Evolutionary conservation across 2,329 filamentous ascomycete genomes (phyloP).

Genomic region (Colletotrichum tropicale): DNA sequence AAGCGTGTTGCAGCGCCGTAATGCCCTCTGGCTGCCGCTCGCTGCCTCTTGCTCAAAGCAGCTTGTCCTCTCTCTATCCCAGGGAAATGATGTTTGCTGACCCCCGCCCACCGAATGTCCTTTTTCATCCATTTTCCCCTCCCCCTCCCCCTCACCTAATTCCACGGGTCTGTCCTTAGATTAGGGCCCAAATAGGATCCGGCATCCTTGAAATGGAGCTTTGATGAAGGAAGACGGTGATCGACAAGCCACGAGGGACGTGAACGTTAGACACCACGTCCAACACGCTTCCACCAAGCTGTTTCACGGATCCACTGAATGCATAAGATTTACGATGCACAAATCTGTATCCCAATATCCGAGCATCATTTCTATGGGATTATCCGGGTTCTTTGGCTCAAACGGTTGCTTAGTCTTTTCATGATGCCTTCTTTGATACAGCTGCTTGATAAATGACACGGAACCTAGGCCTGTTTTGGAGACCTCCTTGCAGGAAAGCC

Average conservation of each 20-base stretch:
- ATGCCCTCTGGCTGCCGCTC: not conserved
- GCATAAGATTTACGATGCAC: not conserved
- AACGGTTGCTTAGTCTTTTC: not conserved
- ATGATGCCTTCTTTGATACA: not conserved
- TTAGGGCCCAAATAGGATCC: not conserved
- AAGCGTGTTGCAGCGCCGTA: not conserved
- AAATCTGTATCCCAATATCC: not conserved
- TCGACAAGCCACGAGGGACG: conserved; percentile 9
- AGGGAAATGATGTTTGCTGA: conserved; percentile 18
- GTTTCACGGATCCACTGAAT: not conserved
- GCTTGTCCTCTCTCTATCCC: not conserved
- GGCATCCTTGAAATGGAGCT: not conserved
- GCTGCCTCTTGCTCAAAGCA: not conserved
- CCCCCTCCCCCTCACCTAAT: not conserved
- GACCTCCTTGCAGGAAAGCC: not conserved
- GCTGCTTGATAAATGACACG: not conserved
- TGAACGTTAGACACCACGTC: conserved; percentile 2
- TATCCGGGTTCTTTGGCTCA: not conserved
- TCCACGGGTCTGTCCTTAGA: conserved; percentile 6
- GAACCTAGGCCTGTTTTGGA: not conserved
- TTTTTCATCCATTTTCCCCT: not conserved
- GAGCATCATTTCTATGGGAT: not conserved
- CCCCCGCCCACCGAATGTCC: conserved; percentile 9
- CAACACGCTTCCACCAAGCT: not conserved
- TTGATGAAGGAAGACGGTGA: conserved; percentile 8